Evolutionary conservation across 768 basidiomycete species (phyloP).

Genomic region (Rubroboletus satanas): DNA sequence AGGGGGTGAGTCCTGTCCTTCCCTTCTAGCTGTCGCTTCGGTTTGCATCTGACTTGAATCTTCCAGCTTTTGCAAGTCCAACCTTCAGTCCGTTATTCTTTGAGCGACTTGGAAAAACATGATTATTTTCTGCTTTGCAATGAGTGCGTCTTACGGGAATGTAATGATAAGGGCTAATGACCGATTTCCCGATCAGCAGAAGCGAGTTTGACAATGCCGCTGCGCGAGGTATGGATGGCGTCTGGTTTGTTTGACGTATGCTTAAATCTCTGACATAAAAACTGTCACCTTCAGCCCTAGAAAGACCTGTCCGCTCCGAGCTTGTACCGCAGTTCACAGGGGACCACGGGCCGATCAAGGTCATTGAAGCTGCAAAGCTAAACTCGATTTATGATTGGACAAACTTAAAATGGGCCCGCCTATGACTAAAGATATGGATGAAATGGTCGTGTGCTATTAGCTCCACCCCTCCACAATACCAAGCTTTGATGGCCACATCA

Average conservation of each 20-base stretch:
- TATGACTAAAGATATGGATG: constrained; percentile 9
- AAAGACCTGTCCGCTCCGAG: constrained; percentile 16
- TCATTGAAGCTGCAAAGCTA: constrained; percentile 12
- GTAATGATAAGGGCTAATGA: neutral
- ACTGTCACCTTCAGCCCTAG: constrained; percentile 10
- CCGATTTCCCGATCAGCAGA: constrained; percentile 10
- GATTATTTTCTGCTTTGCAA: constrained; percentile 20
- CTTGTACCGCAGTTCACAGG: constrained; percentile 15
- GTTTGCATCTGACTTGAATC: neutral
- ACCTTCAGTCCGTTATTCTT: constrained; percentile 14
- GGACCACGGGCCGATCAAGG: neutral
- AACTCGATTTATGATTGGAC: constrained; percentile 16
- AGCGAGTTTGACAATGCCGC: constrained; percentile 23
- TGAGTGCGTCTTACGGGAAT: constrained; percentile 17
- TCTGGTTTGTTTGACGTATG: neutral
- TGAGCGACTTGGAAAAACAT: constrained; percentile 23
- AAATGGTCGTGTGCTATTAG: neutral
- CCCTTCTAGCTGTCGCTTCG: neutral
- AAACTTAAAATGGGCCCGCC: constrained; percentile 13
- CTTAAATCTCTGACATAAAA: constrained; percentile 8
- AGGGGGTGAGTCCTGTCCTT: constrained; percentile 24
- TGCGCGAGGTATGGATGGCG: constrained; percentile 17
- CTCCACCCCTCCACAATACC: constrained; percentile 3
- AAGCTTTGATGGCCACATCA: constrained; percentile 4
- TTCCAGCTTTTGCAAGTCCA: constrained; percentile 19